Conservation (phyloP, 2,329 filamentous ascomycete genomes). For the Corynespora cassiicola region DNA sequence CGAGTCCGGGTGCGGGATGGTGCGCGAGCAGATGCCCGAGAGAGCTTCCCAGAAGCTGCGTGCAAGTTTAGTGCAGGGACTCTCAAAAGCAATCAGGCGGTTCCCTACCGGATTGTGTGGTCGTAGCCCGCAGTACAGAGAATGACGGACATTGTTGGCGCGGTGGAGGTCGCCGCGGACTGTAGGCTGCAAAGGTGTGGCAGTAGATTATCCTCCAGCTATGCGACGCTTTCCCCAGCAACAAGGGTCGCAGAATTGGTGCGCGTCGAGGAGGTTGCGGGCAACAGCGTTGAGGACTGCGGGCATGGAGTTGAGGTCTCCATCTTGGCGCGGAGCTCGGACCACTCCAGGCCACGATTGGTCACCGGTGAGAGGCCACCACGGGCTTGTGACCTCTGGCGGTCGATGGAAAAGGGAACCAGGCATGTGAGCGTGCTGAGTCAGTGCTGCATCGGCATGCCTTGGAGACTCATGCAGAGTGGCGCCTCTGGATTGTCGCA, state of each 20-base stretch:
- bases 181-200: too few relatives aligned
- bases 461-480: too few relatives aligned
- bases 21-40: conserved; percentile 96
- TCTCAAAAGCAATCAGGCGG: neutral
- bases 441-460: too few relatives aligned
- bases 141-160: conserved; percentile 66
- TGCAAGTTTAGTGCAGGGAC: conserved; percentile 12
- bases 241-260: too few relatives aligned
- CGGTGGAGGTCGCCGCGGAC: neutral
- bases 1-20: conserved; percentile 96
- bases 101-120: conserved; percentile 72
- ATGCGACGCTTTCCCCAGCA: too few relatives aligned
- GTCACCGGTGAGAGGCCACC: neutral
- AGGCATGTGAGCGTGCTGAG: too few relatives aligned
- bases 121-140: conserved; percentile 70
- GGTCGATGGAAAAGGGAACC: conserved; percentile 13
- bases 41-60: conserved; percentile 96
- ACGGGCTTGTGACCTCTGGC: too few relatives aligned
- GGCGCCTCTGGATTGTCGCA: too few relatives aligned
- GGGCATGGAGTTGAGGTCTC: conserved; percentile 5
- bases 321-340: too few relatives aligned
- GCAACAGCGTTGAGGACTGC: neutral
- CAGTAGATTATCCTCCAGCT: too few relatives aligned
- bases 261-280: too few relatives aligned
- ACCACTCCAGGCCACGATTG: conserved; percentile 6